These are phyloP conservation scores for Cutaneotrichosporon spelunceum DNA, from an alignment of 1,284 basidiomycete species.

Conservation along the genomic window DNA sequence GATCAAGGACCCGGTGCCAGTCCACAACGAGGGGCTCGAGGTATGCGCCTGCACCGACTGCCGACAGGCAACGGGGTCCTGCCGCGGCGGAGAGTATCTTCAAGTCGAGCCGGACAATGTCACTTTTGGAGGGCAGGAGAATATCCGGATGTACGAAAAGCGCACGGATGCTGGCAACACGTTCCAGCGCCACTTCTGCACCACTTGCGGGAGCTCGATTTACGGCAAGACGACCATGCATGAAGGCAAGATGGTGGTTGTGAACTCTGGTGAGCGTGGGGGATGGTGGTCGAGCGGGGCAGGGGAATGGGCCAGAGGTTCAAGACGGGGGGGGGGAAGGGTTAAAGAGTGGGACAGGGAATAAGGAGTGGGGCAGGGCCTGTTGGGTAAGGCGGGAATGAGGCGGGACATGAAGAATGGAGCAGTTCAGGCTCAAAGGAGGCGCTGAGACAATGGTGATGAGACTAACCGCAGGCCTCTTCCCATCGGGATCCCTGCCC, in stretches of 20 bases:
- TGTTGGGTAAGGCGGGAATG: neutral
- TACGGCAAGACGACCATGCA: neutral
- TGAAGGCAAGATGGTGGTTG: neutral
- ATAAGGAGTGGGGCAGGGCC: neutral
- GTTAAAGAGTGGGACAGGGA: neutral
- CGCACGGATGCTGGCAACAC: conserved; percentile 3
- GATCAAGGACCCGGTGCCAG: conserved; percentile 4
- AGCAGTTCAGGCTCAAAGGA: too few species aligned
- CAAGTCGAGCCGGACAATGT: neutral
- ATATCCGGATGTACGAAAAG: neutral
- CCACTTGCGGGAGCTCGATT: neutral
- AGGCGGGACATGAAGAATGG: neutral
- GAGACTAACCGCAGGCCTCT: conserved; percentile 6
- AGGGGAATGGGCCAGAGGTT: too few species aligned
- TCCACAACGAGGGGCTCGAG: conserved; percentile 6
- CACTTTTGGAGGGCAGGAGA: neutral
- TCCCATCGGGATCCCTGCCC: conserved; percentile 3
- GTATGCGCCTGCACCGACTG: conserved; percentile 10
- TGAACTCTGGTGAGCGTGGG: neutral
- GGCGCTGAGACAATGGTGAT: too few species aligned
- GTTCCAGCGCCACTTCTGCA: conserved; percentile 1
- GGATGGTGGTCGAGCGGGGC: neutral
- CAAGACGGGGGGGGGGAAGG: neutral
- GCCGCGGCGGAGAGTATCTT: neutral
- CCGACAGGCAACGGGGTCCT: neutral